Evolutionary conservation across 306 rosid genomes (phyloP), one percentile per base, ranked within the genome.

Genomic region (Argentina anserina): DNA sequence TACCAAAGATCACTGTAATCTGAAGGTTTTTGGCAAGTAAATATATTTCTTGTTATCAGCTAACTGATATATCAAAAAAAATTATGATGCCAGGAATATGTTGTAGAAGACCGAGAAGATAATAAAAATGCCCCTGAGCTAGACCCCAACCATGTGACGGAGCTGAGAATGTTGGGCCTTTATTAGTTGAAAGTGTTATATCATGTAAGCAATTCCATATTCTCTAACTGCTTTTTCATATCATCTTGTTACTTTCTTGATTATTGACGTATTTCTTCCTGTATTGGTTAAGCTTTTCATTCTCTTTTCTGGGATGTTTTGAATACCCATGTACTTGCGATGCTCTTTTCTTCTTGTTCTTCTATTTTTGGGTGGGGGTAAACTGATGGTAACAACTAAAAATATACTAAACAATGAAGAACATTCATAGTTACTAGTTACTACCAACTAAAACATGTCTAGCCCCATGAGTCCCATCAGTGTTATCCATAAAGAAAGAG

Each of bases 101-200:
- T 95, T 78, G 99, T 95, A 34, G 95, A 95, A 88, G 89, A 89
- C 77, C 85, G 91, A 72, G 94, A 89, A 77, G 70, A 62, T 66
- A 69, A 78, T 63, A 84, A 82, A 81, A 85, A 81, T 18, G 84
- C 82, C 72, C 97, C 96, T 29, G 99, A 95, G 79, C 96, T 95
- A 23, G 97, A 95, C 65, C 96, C 96, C 43, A 87, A 87, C 72
- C 97, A 95, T 75, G 88, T 95, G 76, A 85, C 91, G 46, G 99
- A 95, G 76, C 90, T 95, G 47, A 91, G 87, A 85, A 90, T 95
- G 97, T 83, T 95, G 83, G 99, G 97, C 76, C 99, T 95, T 66
- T 95, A 85, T 83, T 95, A 83, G 83, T 67, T 84, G 84, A 81
- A 80, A 64, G 71, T 59, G 36, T 68, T 26, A 73, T 43, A 39